Evolutionary conservation across 1,284 basidiomycete genomes (phyloP), one percentile per base, ranked within the genome.

Genomic region (Boletus semigastroideus): DNA sequence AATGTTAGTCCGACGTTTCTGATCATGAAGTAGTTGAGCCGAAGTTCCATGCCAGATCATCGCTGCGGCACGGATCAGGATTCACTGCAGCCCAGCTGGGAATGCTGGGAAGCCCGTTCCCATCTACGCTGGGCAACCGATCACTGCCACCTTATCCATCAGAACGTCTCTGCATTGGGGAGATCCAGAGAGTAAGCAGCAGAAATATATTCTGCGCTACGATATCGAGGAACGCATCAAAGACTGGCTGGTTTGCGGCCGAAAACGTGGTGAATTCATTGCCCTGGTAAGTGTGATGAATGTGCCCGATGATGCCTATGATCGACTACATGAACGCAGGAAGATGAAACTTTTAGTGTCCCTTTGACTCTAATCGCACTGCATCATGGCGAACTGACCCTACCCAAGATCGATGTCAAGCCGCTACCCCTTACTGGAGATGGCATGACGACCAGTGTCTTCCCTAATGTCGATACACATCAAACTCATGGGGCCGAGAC

Each of bases 191-290:
- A 72, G 72, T 46, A 70, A 73, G 45, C 70, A 68, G 10, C 69
- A 68, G 28, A 67, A 70, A 41, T 85, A 84, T 61, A 63, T 70
- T 33, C 78, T 94, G 69, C 77, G 82, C 28, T 94, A 87, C 61
- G 87, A 92, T 55, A 74, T 94, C 10, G 84, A 89, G 55, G 87
- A 91, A 57, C 77, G 82, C 68, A 76, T 83, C 13, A 80, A 78
- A 44, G 90, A 92, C 58, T 94, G 91, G 91, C 74, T 93, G 3
- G 80, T 94, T 13, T 89, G 87, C 56, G 91, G 92, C 11, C 77
- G 78, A 39, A 91, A 90, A 67, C 79, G 84, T 45, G 92, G 90
- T 1, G 86, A 90, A 59, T 92, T 91, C 59, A 57, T 76, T 25
- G 89, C 87, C 11, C 78, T 72, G 69, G 89, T 87, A 60, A 53